Evolutionary conservation across 1,284 basidiomycete species (phyloP), one percentile per base, ranked within the genome.

Genomic region (Austroboletus novae-zelandiae): DNA sequence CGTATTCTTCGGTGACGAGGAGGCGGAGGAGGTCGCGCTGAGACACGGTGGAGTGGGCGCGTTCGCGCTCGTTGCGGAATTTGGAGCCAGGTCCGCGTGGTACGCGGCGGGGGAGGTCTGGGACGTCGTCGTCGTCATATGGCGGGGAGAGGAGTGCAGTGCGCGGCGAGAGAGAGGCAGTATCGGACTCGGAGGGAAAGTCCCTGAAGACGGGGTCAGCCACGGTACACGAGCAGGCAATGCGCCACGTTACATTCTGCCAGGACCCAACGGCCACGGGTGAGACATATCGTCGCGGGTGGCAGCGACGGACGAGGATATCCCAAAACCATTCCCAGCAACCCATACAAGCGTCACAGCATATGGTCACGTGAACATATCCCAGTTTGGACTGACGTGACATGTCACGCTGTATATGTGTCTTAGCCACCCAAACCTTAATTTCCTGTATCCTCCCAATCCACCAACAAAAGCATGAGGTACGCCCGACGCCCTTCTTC

Each of bases 1-100:
- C 80, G 51, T 78, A 74, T 52, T 83, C 81, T 45, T 82, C 79
- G 41, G 72, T 73, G 43, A 83, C 70, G 39, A 86, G 71, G 34
- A 79, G 64, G 13, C 69, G 66, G 36, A 83, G 56, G 4, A 84
- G 67, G 51, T 82, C 80, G 4, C 70, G 60, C 9, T 65, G 57
- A n/a, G 71, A 64, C 5, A 64, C 54, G 17, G 60, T 56, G 1
- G 66, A 61, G 45, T 68, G 67, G 1, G 52, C 64, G 2, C 62
- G 58, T 48, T 76, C 72, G 20, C 69, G 62, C 32, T 69, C 63
- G 14, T 59, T 63, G 13, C 68, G 60, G 44, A 67, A 72, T 35
- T 61, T 62, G 27, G 51, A 6, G 25, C 57, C 51, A 2, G 70
- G 69, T 0, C 67, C 69, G 14, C 63, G 61, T 5, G 56, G 41